These are phyloP conservation scores for Umbelopsis sp. DNA, from an alignment of 371 early-diverging fungal genomes.

Conservation along the genomic window DNA sequence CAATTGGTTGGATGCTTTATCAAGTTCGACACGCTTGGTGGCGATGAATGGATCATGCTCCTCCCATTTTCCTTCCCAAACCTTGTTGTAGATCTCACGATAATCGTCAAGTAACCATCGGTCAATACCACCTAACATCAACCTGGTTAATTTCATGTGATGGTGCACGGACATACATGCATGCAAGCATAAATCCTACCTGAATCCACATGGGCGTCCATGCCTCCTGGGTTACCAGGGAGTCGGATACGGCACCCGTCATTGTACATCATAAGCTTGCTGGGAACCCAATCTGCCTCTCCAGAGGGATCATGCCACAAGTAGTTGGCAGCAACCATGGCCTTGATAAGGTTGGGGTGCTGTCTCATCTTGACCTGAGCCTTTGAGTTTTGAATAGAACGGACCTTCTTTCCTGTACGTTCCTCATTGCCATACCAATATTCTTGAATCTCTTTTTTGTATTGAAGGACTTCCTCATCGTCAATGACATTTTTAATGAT, in stretches of 20 bases:
- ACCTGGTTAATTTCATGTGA: neutral
- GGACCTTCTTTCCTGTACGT: neutral
- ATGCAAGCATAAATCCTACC: neutral
- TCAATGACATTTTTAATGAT: slow-evolving; percentile 14
- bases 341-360: slow-evolving; percentile 14
- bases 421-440: slow-evolving; percentile 14
- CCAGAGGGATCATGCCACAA: slow-evolving; percentile 19
- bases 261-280: slow-evolving; percentile 2
- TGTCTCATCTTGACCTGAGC: neutral
- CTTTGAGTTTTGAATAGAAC: neutral
- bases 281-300: neutral
- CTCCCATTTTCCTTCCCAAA: slow-evolving; percentile 20
- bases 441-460: slow-evolving; percentile 8
- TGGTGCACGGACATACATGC: neutral
- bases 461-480: neutral
- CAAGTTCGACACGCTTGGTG: slow-evolving; percentile 4
- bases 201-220: neutral
- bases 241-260: neutral
- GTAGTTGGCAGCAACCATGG: neutral
- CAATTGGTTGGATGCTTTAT: slow-evolving; percentile 11
- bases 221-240: neutral
- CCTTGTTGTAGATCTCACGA: slow-evolving; percentile 11
- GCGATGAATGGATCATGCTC: slow-evolving; percentile 16
- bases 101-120: neutral
- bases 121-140: slow-evolving; percentile 10